Conservation (phyloP, 352 stramenopile species). For the Peronospora farinosa region DNA sequence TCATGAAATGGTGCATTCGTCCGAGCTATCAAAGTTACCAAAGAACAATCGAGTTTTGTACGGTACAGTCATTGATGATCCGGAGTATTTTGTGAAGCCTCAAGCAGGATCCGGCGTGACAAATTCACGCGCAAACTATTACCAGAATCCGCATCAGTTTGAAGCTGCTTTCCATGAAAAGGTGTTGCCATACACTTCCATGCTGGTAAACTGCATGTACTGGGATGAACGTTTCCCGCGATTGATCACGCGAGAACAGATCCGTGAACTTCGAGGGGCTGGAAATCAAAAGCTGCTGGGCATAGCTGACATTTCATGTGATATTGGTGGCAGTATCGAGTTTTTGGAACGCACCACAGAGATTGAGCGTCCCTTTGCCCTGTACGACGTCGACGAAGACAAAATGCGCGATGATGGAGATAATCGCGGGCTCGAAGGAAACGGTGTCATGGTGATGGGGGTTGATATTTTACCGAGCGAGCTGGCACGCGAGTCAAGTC, state of each 20-base stretch:
- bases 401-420: slow-evolving; percentile 71
- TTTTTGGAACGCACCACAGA: slow-evolving; percentile 90
- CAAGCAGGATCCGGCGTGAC: slow-evolving; percentile 26
- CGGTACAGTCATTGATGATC: slow-evolving; percentile 69
- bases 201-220: slow-evolving; percentile 95
- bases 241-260: slow-evolving; percentile 89
- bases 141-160: slow-evolving; percentile 87
- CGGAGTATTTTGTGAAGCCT: slow-evolving; percentile 57
- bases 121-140: slow-evolving; percentile 78
- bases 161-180: slow-evolving; percentile 87
- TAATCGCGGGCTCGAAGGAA: slow-evolving; percentile 28
- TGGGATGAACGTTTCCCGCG: slow-evolving; percentile 92
- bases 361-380: slow-evolving; percentile 92
- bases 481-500: slow-evolving; percentile 89
- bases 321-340: slow-evolving; percentile 91
- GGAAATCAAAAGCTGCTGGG: slow-evolving; percentile 84
- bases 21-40: slow-evolving; percentile 76
- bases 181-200: slow-evolving; percentile 86
- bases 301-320: slow-evolving; percentile 93
- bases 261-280: slow-evolving; percentile 52
- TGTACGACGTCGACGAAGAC: slow-evolving; percentile 77
- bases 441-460: slow-evolving; percentile 89
- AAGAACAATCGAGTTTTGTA: slow-evolving; percentile 62
- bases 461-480: slow-evolving; percentile 95
- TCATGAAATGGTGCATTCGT: slow-evolving; percentile 88